Evolutionary conservation across 495 filamentous ascomycete species (phyloP).

Genomic region (Chaetomium cochliodes): DNA sequence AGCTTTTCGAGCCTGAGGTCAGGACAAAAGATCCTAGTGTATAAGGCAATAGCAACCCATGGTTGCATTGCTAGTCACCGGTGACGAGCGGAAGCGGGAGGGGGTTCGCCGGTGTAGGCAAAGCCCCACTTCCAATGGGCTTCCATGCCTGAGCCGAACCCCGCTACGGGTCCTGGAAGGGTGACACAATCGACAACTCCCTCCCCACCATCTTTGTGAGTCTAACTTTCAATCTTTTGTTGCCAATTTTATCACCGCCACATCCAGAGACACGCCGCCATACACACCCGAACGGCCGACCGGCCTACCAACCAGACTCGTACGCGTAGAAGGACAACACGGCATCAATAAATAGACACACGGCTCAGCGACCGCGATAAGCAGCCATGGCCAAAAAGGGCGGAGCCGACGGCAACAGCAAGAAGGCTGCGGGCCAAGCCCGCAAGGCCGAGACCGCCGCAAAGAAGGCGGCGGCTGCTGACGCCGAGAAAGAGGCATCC

Average conservation of each 20-base stretch:
- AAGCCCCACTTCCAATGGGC: constrained; percentile 3
- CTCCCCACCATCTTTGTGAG: not conserved
- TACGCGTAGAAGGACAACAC: not conserved
- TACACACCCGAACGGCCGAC: not conserved
- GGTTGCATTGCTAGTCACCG: constrained; percentile 1
- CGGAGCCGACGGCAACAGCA: constrained; percentile 76
- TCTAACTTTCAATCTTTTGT: not conserved
- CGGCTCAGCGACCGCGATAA: not conserved
- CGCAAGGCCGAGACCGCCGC: constrained; percentile 88
- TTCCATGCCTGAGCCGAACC: constrained; percentile 1
- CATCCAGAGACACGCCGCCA: constrained; percentile 4
- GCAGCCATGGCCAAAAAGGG: constrained; percentile 45
- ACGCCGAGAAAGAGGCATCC: constrained; percentile 61
- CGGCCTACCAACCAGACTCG: not conserved
- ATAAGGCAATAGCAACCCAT: not conserved
- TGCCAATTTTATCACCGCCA: constrained; percentile 3
- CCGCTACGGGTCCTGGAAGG: not conserved
- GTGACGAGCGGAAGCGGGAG: not conserved
- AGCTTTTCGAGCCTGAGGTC: not conserved
- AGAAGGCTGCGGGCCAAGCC: constrained; percentile 88
- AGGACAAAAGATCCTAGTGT: constrained; percentile 5
- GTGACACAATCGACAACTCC: constrained; percentile 10
- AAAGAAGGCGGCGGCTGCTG: constrained; percentile 67
- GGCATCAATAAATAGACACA: not conserved
- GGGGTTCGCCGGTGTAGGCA: not conserved